A percentile compares a stretch with the other conserved stretches of the same genome.
Evolutionary conservation across 331 rosid genomes (phyloP).

Genomic region (Pyrus hybrid): DNA sequence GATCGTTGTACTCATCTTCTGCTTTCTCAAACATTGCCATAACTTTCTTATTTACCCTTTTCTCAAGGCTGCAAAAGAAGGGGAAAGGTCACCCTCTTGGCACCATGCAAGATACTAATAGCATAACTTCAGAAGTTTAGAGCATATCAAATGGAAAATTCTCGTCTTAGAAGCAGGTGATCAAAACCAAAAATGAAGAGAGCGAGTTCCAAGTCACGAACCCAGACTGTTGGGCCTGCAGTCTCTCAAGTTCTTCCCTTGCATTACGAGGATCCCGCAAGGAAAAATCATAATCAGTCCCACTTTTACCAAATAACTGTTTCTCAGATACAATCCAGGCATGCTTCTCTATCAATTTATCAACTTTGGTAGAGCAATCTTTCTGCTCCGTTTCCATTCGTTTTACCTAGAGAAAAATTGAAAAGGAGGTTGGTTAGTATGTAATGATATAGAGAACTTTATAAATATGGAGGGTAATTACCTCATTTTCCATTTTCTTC

Average conservation of each 20-base stretch:
- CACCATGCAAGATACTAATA: conserved; percentile 7
- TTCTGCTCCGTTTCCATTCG: conserved; percentile 80
- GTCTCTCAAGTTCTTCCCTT: conserved; percentile 62
- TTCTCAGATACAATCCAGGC: conserved; percentile 93
- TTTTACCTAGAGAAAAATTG: conserved; percentile 50
- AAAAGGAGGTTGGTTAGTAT: conserved; percentile 14
- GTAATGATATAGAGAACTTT: background rate
- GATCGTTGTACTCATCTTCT: conserved; percentile 91
- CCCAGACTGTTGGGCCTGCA: conserved; percentile 91
- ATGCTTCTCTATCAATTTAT: conserved; percentile 80
- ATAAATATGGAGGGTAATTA: conserved; percentile 2
- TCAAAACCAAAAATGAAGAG: background rate
- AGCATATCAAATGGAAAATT: background rate
- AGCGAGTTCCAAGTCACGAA: conserved; percentile 21
- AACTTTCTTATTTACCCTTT: conserved; percentile 97
- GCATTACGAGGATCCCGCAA: conserved; percentile 63
- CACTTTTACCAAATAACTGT: conserved; percentile 75
- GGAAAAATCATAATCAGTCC: conserved; percentile 88
- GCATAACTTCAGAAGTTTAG: background rate
- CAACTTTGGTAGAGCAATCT: conserved; percentile 81
- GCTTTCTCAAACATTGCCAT: conserved; percentile 99
- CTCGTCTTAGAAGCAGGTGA: background rate
- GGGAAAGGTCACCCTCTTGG: background rate
- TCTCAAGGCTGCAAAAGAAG: conserved; percentile 71
- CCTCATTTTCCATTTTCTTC: conserved; percentile 98